phyloP scores from a whole-genome alignment of 768 basidiomycete genomes.

The Tylopilus sp. region DNA sequence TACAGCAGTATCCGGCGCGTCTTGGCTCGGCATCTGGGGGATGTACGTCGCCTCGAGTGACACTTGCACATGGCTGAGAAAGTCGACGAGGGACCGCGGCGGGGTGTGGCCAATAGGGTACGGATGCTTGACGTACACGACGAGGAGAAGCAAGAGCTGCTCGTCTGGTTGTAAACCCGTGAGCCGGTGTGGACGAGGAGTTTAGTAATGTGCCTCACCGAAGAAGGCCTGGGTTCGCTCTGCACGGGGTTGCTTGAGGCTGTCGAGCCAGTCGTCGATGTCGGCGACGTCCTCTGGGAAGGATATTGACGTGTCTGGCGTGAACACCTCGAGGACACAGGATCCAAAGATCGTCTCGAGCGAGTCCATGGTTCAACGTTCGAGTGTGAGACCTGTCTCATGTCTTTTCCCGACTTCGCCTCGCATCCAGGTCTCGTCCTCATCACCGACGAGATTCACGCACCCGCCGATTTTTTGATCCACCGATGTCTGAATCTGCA shows the following conservation, averaged over 20 bases:
- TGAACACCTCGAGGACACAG: conserved; percentile 55
- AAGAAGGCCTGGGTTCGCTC: conserved; percentile 73
- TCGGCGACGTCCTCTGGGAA: conserved; percentile 45
- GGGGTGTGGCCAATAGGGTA: conserved; percentile 31
- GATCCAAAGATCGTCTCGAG: conserved; percentile 64
- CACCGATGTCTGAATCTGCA: conserved; percentile 50
- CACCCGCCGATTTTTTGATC: conserved; percentile 73
- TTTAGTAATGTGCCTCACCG: conserved; percentile 43
- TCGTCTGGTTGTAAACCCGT: conserved; percentile 46
- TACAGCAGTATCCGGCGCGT: conserved; percentile 34
- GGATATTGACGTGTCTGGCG: conserved; percentile 61
- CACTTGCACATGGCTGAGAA: conserved; percentile 69
- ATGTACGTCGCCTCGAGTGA: conserved; percentile 83
- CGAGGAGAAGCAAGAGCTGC: conserved; percentile 48
- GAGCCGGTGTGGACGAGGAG: conserved; percentile 12
- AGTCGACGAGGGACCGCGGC: conserved; percentile 45
- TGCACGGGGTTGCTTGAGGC: conserved; percentile 37
- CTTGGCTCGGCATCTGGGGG: conserved; percentile 41
- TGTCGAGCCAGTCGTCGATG: conserved; percentile 55
- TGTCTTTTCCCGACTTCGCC: conserved; percentile 49
- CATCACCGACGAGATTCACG: conserved; percentile 65
- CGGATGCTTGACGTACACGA: conserved; percentile 32
- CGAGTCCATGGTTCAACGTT: conserved; percentile 28
- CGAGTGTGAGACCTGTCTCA: conserved; percentile 27
- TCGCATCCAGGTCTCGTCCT: conserved; percentile 52